Base-by-base conservation (phyloP, 805 yeast genomes). In the Starmerella ratchasimensis region DNA sequence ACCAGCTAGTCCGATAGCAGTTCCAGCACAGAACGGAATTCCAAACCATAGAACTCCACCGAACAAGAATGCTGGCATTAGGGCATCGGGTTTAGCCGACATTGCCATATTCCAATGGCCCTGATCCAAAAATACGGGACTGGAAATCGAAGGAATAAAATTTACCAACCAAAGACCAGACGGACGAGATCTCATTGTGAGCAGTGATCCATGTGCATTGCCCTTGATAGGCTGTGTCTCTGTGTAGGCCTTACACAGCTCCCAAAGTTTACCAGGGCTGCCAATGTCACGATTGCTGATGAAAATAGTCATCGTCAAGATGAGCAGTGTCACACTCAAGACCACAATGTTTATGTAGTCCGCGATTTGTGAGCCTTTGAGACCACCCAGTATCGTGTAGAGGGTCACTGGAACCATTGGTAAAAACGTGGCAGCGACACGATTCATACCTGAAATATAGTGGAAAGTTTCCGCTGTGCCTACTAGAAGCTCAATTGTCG, bases 281-380 rank as follows among this genome's bases (percentile, higher is more conserved):
- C 72, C 72, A 27, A 66, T 60, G 18, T 54, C 43, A n/a, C 51
- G 45, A 5, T 66, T 59, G 13, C 59, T 48, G 24, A 63, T 51
- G 41, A 58, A 67, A 5, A 58, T 54, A 6, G 52, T 55, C 45
- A 56, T 65, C 7, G 48, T 49, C 3, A 61, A 41, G 6, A 57
- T 51, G 20, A 65, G 43, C 11, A 66, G 51, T 16, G 66, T 56
- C 18, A 60, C 45, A 42, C 61, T 64, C 32, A 68, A 61, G 36
- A 68, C 61, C 22, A 65, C 66, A 0, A 71, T 64, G 49, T 68
- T 72, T 33, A 64, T 60, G 64, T 68, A 68, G 46, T 69, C 74
- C 4, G 73, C 64, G 26, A 69, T 52, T 44, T 68, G 68, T 3
- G 74, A 69, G 6, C 72, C 67, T 41, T 64, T 67, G 26, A 69